Evolutionary conservation across 305 asterid genomes (phyloP), one percentile per base, ranked within the genome.

Genomic region (Rubia peregrina): DNA sequence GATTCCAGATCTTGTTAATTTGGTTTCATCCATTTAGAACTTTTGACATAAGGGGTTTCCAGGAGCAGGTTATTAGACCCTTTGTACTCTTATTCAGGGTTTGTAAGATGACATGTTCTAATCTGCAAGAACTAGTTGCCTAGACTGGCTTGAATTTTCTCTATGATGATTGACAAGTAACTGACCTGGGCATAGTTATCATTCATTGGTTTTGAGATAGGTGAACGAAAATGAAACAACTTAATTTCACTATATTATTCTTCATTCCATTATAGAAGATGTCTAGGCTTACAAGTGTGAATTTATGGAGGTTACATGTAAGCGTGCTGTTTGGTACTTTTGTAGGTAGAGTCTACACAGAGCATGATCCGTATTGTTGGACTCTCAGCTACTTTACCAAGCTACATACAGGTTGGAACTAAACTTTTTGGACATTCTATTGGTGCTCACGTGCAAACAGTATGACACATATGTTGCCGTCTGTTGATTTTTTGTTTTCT

Each of bases 291-390:
- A 33, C 48, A 0, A 14, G 43, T 46, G 9, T 49, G 6, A 38
- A 65, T 51, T 0, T 10, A 13, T 12, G 60, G 30, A 14, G 44
- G 7, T 3, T 68, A 41, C 48, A 65, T 74, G 76, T 68, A 75
- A 68, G 64, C 62, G 6, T 73, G 38, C 56, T 69, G 51, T 78
- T 75, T 61, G 60, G 73, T 71, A 61, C 76, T 77, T 74, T 65
- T 69, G 76, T 96, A 91, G 99, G 99, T 94, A 67, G 99, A 94
- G 82, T 89, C 96, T 72, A 85, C 97, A 19, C 99, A 94, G 79
- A 88, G 95, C 78, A 94, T 94, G 99, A 94, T 94, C 49, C 97
- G 99, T 69, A 91, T 94, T 44, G 99, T 94, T 76, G 99, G 99
- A 71, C 96, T 94, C 79, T 94, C 99, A 77, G 99, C 99, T 76